These are phyloP conservation scores for Colletotrichum shisoi DNA, from an alignment of 2,329 filamentous ascomycete species.

Conservation along the genomic window DNA sequence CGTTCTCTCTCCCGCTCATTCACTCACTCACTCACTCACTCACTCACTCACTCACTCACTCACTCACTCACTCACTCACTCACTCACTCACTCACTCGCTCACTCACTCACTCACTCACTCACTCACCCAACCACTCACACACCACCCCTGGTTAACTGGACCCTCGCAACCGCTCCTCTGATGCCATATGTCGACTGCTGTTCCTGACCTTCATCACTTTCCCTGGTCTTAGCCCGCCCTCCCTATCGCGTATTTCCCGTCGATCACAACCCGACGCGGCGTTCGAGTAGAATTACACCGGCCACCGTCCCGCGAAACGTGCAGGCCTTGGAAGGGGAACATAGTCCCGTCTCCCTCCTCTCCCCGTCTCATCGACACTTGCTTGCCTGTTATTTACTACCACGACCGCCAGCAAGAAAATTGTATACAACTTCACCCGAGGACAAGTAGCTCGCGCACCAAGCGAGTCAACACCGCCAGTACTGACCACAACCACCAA, in stretches of 20 bases:
- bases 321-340: slow-evolving; percentile 20
- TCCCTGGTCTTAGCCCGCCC: slow-evolving; percentile 35
- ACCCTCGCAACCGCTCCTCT: slow-evolving; percentile 24
- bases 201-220: slow-evolving; percentile 33
- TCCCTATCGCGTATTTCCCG: slow-evolving; percentile 32
- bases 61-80: neutral
- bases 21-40: neutral
- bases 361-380: neutral
- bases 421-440: neutral
- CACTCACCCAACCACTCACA: slow-evolving; percentile 9
- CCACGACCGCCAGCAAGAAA: neutral
- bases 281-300: slow-evolving; percentile 15
- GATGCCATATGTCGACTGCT: slow-evolving; percentile 33
- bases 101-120: no score
- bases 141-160: slow-evolving; percentile 6
- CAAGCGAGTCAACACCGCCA: slow-evolving; percentile 7
- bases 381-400: neutral
- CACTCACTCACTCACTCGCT: neutral
- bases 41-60: neutral
- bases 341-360: slow-evolving; percentile 7
- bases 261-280: slow-evolving; percentile 28
- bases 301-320: slow-evolving; percentile 28
- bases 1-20: slow-evolving; percentile 17
- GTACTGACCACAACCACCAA: slow-evolving; percentile 30
- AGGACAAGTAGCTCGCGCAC: slow-evolving; percentile 16